Conservation (phyloP, 2,329 filamentous ascomycete genomes). For the Trichoderma semiorbis region DNA sequence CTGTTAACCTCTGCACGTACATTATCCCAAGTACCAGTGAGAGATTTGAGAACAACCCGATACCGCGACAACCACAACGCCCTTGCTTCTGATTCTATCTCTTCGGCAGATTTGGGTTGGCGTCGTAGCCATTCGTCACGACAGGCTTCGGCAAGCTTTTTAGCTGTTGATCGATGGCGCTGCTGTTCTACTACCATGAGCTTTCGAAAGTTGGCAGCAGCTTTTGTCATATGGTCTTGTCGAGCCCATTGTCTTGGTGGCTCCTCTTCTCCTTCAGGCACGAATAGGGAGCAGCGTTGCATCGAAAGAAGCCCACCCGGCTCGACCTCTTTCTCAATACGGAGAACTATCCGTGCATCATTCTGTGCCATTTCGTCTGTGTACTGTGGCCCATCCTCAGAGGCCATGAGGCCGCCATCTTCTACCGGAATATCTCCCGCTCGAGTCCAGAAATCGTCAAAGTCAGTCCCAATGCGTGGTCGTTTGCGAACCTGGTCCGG, state of each 20-base stretch:
- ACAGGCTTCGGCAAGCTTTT: slow-evolving; percentile 74
- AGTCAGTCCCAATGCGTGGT: slow-evolving; percentile 50
- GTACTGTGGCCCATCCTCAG: slow-evolving; percentile 54
- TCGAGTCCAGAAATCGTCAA: slow-evolving; percentile 56
- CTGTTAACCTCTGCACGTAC: slow-evolving; percentile 60
- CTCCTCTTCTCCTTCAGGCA: slow-evolving; percentile 69
- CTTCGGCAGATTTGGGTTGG: slow-evolving; percentile 73
- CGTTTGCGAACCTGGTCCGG: slow-evolving; percentile 54
- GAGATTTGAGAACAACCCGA: slow-evolving; percentile 61
- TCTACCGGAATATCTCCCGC: slow-evolving; percentile 52
- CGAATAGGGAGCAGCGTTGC: slow-evolving; percentile 67
- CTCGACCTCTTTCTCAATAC: slow-evolving; percentile 69
- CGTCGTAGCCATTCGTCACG: slow-evolving; percentile 70
- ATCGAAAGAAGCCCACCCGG: slow-evolving; percentile 72
- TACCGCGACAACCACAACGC: slow-evolving; percentile 66
- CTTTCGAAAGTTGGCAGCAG: slow-evolving; percentile 75
- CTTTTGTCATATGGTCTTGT: slow-evolving; percentile 76
- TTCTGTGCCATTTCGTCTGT: slow-evolving; percentile 60
- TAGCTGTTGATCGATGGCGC: slow-evolving; percentile 72
- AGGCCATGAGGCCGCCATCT: slow-evolving; percentile 53
- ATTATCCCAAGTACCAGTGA: slow-evolving; percentile 61
- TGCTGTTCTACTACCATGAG: slow-evolving; percentile 76
- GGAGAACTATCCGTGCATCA: slow-evolving; percentile 67
- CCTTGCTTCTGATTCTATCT: slow-evolving; percentile 74
- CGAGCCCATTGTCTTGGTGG: slow-evolving; percentile 80